phyloP scores from a whole-genome alignment of 495 filamentous ascomycete genomes.

The Recurvomyces mirabilis region DNA sequence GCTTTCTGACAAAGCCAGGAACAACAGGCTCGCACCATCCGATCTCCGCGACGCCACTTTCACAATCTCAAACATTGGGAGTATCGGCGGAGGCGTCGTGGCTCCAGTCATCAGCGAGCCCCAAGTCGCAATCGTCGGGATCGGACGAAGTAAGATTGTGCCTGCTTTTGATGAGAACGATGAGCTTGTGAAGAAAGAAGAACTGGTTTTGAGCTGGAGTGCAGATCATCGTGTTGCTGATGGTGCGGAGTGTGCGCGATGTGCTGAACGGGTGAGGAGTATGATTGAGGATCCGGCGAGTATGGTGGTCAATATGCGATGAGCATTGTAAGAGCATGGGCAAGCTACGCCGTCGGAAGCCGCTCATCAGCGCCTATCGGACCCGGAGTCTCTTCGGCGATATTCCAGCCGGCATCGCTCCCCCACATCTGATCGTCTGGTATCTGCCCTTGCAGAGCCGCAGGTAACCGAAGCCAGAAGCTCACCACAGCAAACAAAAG shows the following conservation, averaged over 20 bases:
- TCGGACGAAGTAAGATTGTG: slow-evolving; percentile 65
- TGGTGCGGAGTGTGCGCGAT: slow-evolving; percentile 84
- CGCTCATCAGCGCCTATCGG: no score
- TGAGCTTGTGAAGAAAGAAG: slow-evolving; percentile 49
- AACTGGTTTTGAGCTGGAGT: slow-evolving; percentile 88
- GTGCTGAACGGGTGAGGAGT: slow-evolving; percentile 64
- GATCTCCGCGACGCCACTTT: slow-evolving; percentile 85
- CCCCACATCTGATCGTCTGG: no score
- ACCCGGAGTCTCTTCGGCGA: no score
- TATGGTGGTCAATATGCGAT: slow-evolving; percentile 51
- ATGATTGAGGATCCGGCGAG: slow-evolving; percentile 73
- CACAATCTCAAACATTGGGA: slow-evolving; percentile 95
- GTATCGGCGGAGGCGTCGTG: slow-evolving; percentile 85
- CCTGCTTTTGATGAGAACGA: slow-evolving; percentile 52
- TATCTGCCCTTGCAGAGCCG: no score
- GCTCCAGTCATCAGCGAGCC: slow-evolving; percentile 77
- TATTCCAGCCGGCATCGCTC: no score
- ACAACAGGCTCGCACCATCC: slow-evolving; percentile 60
- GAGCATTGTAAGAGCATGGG: neutral
- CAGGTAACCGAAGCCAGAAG: no score
- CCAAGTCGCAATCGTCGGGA: slow-evolving; percentile 85
- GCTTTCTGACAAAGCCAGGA: slow-evolving; percentile 56
- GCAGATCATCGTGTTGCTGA: slow-evolving; percentile 93
- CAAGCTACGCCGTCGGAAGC: neutral
- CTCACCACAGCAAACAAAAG: no score